Evolutionary conservation across 495 filamentous ascomycete species (phyloP).

Genomic region (Xylaria curta): DNA sequence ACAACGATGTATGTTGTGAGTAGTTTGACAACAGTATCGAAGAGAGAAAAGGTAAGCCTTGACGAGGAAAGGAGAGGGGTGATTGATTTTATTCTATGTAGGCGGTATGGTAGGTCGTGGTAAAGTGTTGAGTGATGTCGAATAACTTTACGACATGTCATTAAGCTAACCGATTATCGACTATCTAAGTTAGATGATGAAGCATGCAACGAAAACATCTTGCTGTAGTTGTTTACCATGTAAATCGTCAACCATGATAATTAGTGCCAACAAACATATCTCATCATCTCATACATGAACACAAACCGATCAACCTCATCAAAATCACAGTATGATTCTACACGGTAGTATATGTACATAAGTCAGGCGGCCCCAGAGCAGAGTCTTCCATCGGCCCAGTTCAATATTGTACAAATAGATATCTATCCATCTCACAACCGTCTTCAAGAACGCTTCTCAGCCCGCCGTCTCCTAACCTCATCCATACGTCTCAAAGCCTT

Average conservation of each 20-base stretch:
- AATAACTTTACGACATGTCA: too few relatives aligned
- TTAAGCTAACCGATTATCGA: too few relatives aligned
- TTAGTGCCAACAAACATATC: not conserved
- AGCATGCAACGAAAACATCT: not conserved
- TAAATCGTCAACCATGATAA: not conserved
- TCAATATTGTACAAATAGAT: constrained; percentile 23
- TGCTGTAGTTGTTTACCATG: not conserved
- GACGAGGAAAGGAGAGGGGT: too few relatives aligned
- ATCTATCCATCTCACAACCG: not conserved
- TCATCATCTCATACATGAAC: not conserved
- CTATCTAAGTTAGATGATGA: too few relatives aligned
- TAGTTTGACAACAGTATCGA: too few relatives aligned
- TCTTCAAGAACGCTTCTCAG: constrained; percentile 20
- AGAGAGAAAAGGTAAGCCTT: too few relatives aligned
- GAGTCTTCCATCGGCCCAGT: not conserved
- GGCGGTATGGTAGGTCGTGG: too few relatives aligned
- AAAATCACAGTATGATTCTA: constrained; percentile 4
- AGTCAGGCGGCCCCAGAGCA: not conserved
- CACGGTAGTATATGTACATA: not conserved
- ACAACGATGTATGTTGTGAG: too few relatives aligned
- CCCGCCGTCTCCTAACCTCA: constrained; percentile 31
- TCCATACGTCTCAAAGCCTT: constrained; percentile 42
- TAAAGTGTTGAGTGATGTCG: too few relatives aligned
- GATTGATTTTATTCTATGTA: too few relatives aligned
- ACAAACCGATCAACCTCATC: not conserved